These are phyloP conservation scores for Podaxis sp. DNA, from an alignment of 768 basidiomycete species.

Conservation along the genomic window DNA sequence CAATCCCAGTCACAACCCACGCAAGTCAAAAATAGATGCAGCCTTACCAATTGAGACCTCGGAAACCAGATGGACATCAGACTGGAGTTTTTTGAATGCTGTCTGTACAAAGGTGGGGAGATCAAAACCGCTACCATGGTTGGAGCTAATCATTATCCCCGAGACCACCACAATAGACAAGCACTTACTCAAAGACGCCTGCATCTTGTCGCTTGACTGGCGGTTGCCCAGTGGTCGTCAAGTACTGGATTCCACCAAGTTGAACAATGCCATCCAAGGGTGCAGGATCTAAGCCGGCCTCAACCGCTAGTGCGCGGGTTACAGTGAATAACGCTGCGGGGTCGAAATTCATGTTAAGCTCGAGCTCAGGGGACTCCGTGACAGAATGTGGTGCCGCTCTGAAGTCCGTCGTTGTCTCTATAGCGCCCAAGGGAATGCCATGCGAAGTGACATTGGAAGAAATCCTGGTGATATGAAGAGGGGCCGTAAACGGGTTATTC, in stretches of 20 bases:
- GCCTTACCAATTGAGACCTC: constrained; percentile 52
- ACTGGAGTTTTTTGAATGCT: constrained; percentile 61
- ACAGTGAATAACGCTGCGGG: constrained; percentile 67
- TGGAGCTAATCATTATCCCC: not conserved
- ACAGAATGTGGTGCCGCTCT: constrained; percentile 45
- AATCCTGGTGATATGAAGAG: constrained; percentile 53
- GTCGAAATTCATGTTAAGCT: constrained; percentile 65
- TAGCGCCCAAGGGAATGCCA: constrained; percentile 59
- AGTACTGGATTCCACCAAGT: constrained; percentile 63
- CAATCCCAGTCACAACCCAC: not conserved
- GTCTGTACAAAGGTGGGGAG: constrained; percentile 57
- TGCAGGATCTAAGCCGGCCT: constrained; percentile 54
- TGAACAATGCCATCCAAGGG: constrained; percentile 64
- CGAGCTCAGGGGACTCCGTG: constrained; percentile 52
- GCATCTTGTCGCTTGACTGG: constrained; percentile 29
- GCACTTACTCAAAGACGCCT: constrained; percentile 50
- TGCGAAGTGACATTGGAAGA: constrained; percentile 56
- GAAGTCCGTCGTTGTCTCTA: constrained; percentile 50
- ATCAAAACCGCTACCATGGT: constrained; percentile 46
- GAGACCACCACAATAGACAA: not conserved
- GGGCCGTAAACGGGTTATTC: constrained; percentile 63
- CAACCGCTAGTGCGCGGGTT: constrained; percentile 59
- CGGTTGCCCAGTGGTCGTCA: constrained; percentile 31
- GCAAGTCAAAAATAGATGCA: not conserved
- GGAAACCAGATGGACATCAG: constrained; percentile 54